Percentiles rank a stretch among this genome's conserved stretches.
These are phyloP conservation scores for Rhizopus sp. DNA, from an alignment of 371 early-diverging fungal genomes.

Conservation along the genomic window DNA sequence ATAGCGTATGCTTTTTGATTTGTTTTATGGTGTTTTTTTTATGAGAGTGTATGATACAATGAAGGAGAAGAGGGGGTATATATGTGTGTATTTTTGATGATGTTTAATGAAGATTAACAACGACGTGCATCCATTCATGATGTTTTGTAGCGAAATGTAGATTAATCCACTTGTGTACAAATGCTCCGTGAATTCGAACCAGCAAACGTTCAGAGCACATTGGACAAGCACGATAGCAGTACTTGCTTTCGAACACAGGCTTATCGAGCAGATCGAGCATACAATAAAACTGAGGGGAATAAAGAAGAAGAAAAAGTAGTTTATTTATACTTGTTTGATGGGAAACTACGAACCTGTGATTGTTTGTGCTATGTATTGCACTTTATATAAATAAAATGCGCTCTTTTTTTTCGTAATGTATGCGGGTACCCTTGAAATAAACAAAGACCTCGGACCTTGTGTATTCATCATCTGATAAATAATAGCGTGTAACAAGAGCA, in stretches of 20 bases:
- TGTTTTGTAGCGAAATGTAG: constrained; percentile 48
- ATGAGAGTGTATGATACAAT: background rate
- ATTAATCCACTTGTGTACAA: constrained; percentile 54
- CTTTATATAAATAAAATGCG: no score
- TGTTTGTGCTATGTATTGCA: no score
- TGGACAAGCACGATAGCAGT: constrained; percentile 47
- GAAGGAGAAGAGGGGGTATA: background rate
- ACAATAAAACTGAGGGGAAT: background rate
- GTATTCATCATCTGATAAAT: background rate
- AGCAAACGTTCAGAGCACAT: constrained; percentile 51
- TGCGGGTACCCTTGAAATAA: no score
- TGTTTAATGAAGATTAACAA: constrained; percentile 45
- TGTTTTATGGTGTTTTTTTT: background rate
- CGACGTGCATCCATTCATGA: constrained; percentile 53
- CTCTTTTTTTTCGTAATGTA: no score
- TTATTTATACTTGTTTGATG: no score
- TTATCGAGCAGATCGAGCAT: background rate
- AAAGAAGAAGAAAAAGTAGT: constrained; percentile 5
- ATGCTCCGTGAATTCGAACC: constrained; percentile 48
- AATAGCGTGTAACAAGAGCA: background rate
- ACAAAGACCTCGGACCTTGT: background rate
- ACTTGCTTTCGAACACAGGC: constrained; percentile 20
- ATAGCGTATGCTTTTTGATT: background rate
- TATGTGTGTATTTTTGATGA: constrained; percentile 3
- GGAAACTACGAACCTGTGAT: no score